Evolutionary conservation across 2,329 filamentous ascomycete genomes (phyloP), one percentile per base, ranked within the genome.

Genomic region (Fusarium pseudonygamai): DNA sequence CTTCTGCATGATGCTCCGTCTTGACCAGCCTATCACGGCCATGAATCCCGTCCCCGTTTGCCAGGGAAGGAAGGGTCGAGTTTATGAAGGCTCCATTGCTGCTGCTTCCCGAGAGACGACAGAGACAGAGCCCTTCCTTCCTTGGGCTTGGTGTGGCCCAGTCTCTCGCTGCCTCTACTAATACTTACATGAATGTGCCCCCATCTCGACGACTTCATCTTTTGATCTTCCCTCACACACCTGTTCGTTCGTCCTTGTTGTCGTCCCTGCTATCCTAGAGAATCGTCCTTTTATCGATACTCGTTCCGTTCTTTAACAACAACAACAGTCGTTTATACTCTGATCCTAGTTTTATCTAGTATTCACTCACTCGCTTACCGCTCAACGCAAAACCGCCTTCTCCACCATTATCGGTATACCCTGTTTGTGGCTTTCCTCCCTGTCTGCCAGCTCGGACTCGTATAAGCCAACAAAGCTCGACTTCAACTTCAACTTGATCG

Each of bases 231-330:
- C 46, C 46, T 46, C 59, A 60, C 61, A 63, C 58, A 64, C 67
- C 60, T 61, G 52, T 52, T 65, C 64, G 28, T 36, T 64, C 67
- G 30, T 72, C 52, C 43, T 72, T 72, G 60, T 71, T 60, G 62
- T 69, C 63, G 62, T 53, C 39, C 32, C 42, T 49, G 37, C 53
- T 55, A 52, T 45, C 62, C 47, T 58, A 77, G 66, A 77, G 78
- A 72, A 70, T 74, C 72, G 77, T 64, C 68, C n/a, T 34, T 69
- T 66, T 55, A 53, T 74, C 59, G 71, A 73, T 75, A 70, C 76
- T 78, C 76, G 69, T 69, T 78, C 69, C 76, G 60, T 75, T 78
- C 76, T 76, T 77, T 78, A 71, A 64, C 59, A 60, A 46, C 53
- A 65, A 56, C 47, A 65, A 60, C 58, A 49, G 42, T 62, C 56